A percentile compares a stretch with the other conserved stretches of the same genome.
These are phyloP conservation scores for Cutaneotrichosporon curvatum DNA, from an alignment of 1,284 basidiomycete genomes.

Conservation along the genomic window DNA sequence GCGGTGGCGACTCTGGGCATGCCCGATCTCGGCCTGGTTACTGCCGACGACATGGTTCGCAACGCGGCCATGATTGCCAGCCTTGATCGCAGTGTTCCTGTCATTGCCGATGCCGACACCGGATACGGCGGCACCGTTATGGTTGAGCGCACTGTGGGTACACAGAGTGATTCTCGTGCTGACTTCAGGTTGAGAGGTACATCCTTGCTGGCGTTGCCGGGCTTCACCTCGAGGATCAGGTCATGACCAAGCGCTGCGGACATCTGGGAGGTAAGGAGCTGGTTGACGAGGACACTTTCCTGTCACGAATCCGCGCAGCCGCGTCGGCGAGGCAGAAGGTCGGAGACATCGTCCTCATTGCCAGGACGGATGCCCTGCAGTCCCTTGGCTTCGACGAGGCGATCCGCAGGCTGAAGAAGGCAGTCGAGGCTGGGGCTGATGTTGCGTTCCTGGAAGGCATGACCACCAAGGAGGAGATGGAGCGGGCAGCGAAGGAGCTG, in stretches of 20 bases:
- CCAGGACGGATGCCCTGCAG: conserved; percentile 75
- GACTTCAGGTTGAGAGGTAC: conserved; percentile 57
- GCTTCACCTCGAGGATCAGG: conserved; percentile 75
- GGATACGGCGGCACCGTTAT: conserved; percentile 72
- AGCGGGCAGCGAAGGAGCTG: conserved; percentile 58
- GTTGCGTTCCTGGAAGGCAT: conserved; percentile 80
- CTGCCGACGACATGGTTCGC: conserved; percentile 66
- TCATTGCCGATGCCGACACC: conserved; percentile 76
- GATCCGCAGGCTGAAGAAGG: conserved; percentile 52
- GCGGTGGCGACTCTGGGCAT: conserved; percentile 67
- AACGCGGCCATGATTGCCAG: conserved; percentile 61
- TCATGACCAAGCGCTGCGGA: conserved; percentile 73
- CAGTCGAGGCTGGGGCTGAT: conserved; percentile 56
- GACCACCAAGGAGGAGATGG: conserved; percentile 59
- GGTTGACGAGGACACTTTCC: conserved; percentile 30
- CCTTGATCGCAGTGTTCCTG: conserved; percentile 40
- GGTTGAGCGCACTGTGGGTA: conserved; percentile 43
- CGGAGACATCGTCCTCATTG: conserved; percentile 69
- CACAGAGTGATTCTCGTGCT: neutral
- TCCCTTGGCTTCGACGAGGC: conserved; percentile 51
- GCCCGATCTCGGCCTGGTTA: conserved; percentile 71
- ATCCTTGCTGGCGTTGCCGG: conserved; percentile 64
- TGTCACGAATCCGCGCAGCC: conserved; percentile 65
- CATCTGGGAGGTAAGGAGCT: conserved; percentile 75
- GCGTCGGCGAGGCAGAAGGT: conserved; percentile 63